Percentiles rank a stretch among this genome's conserved stretches.
Conservation (phyloP, 2,329 filamentous ascomycete species). For the Aureobasidium sp. region DNA sequence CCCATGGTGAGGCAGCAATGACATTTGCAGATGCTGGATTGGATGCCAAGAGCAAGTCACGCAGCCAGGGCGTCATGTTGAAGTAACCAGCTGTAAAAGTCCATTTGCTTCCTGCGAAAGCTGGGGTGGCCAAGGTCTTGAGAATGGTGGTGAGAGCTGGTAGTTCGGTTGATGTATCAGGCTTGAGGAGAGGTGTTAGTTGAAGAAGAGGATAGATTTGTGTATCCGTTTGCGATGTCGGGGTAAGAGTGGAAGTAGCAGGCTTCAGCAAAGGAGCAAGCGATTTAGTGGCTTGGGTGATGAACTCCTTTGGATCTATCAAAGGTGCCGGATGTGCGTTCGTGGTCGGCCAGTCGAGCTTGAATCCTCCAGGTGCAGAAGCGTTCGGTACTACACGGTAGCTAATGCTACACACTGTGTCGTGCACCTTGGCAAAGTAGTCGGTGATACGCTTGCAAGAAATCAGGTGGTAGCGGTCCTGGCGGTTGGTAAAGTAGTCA, state of each 20-base stretch:
- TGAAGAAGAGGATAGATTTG: conserved; percentile 81
- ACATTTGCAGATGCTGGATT: conserved; percentile 66
- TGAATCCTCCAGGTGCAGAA: conserved; percentile 37
- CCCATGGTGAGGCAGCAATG: conserved; percentile 84
- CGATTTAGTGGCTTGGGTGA: conserved; percentile 56
- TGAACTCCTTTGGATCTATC: conserved; percentile 59
- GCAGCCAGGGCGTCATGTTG: conserved; percentile 83
- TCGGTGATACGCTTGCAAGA: conserved; percentile 68
- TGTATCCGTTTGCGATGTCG: conserved; percentile 49
- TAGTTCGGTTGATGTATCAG: conserved; percentile 79
- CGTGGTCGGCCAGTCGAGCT: conserved; percentile 61
- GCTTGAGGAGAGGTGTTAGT: conserved; percentile 73
- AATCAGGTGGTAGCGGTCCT: conserved; percentile 92
- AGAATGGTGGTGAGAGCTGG: conserved; percentile 72
- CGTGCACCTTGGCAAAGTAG: conserved; percentile 72
- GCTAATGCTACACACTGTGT: conserved; percentile 69
- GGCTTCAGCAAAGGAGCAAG: conserved; percentile 58
- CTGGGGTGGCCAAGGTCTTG: conserved; percentile 53
- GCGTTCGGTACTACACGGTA: conserved; percentile 62
- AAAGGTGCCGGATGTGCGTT: conserved; percentile 73
- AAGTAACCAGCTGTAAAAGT: conserved; percentile 98
- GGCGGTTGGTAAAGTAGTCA: conserved; percentile 93
- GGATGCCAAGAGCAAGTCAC: conserved; percentile 67
- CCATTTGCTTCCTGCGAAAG: conserved; percentile 68
- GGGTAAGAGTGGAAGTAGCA: conserved; percentile 19